Base-by-base conservation (phyloP, 768 basidiomycete genomes). In the Mycena crocata region DNA sequence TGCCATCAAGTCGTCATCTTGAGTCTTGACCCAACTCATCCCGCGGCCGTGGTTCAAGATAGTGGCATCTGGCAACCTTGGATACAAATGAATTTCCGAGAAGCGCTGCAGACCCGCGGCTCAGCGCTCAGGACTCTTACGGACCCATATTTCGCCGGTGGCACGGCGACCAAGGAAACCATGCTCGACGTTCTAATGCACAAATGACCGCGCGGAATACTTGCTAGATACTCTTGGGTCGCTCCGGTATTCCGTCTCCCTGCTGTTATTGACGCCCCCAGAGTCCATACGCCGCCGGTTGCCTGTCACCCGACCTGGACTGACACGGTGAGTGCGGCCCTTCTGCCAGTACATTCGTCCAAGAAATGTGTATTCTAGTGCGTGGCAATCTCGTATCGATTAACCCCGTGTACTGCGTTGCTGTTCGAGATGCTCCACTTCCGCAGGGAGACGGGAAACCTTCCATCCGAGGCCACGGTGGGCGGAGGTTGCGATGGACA, bases 331-430 rank as follows among this genome's bases (percentile, higher is more conserved):
- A 28, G 42, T 37, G 13, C 37, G 46, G 35, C 14, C 37, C 55
- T 64, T 64, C 62, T 64, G 45, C 60, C 52, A 57, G 62, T 49
- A 46, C 62, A 49, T 40, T 30, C 24, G 30, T 30, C 26, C 21
- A 48, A 48, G 62, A 55, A 55, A 63, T 34, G 13, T 39, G 39
- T 40, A 21, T n/a, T 13, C 30, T 21, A 44, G 4, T 45, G 45
- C 61, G 44, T 46, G 61, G 30, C 40, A 52, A 39, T 55, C n/a
- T n/a, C 52, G 40, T 54, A 62, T 54, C 60, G 14, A n/a, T 40
- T 19, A 44, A 45, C 31, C 44, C 54, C 45, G 52, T 32, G 28
- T 9, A 24, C 15, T 21, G 23, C 50, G 50, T 40, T 8, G 24
- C 51, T 32, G 50, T 37, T 39, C 19, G 52, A 26, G 32, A 58